A percentile compares a stretch with the other conserved stretches of the same genome.
These are phyloP conservation scores for Fonsecaea erecta DNA, from an alignment of 2,329 filamentous ascomycete genomes.

Conservation along the genomic window DNA sequence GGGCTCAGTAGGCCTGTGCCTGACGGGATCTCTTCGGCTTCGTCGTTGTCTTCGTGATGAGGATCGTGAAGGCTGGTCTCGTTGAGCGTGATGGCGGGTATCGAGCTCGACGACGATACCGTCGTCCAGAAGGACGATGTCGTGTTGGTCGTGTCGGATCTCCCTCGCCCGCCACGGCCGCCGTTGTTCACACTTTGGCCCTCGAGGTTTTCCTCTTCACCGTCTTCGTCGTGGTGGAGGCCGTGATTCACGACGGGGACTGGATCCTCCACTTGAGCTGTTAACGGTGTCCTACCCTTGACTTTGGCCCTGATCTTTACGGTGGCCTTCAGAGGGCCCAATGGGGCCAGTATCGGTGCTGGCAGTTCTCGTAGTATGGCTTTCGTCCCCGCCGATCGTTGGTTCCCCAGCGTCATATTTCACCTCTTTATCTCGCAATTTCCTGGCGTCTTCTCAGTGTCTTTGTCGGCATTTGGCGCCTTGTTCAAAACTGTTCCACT, in stretches of 20 bases:
- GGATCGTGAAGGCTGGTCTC: background rate
- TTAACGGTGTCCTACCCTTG: conserved; percentile 12
- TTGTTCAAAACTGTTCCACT: background rate
- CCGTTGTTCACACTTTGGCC: background rate
- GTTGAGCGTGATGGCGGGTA: conserved; percentile 10
- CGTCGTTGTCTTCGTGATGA: background rate
- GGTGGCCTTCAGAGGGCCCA: conserved; percentile 18
- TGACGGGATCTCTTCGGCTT: background rate
- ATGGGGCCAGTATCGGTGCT: conserved; percentile 13
- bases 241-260: background rate
- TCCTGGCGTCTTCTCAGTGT: background rate
- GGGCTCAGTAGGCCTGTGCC: background rate
- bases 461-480: conserved; percentile 2
- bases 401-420: conserved; percentile 28
- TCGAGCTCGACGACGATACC: conserved; percentile 15
- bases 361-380: conserved; percentile 27
- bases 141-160: conserved; percentile 15
- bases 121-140: conserved; percentile 8
- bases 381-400: conserved; percentile 21
- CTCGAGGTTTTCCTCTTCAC: background rate
- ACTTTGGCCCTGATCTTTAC: conserved; percentile 23
- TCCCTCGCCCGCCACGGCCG: background rate
- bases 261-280: conserved; percentile 20
- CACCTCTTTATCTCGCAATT: conserved; percentile 1
- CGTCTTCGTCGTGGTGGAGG: background rate